Evolutionary conservation across 345 rosid species (phyloP), one percentile per base, ranked within the genome.

Genomic region (Balakata baccata): DNA sequence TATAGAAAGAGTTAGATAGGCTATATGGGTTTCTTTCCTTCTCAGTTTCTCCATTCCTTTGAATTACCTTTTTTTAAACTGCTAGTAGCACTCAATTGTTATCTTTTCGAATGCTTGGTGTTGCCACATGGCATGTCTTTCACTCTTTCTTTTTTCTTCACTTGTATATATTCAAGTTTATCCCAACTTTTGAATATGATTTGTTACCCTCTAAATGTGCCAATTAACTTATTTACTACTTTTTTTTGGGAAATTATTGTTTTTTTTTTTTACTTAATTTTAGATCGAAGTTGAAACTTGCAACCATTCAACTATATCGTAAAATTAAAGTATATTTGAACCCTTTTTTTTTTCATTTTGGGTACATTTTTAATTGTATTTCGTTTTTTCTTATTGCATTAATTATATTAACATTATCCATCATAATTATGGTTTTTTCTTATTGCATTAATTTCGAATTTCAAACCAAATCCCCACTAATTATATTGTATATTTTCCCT

Each of bases 11-110:
- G 14, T 52, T 23, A 6, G 11, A 29, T 17, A 29, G 2, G 20
- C 12, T 29, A 11, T 64, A 41, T 65, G 57, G 78, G 58, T 86
- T 86, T 81, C 88, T 84, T 87, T 68, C 67, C 90, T 86, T 80
- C 85, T 53, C 89, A 82, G 84, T 52, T 50, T 86, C 85, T 74
- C 82, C 76, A 69, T 72, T 51, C 49, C 69, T 47, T 45, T 58
- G 38, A 52, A 51, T 43, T 56, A 43, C 69, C 72, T 85, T 85
- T 83, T 66, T 74, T 81, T 78, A 6, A 87, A 85, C 85, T 78
- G 85, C 86, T 83, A 81, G 87, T 71, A 75, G 81, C 69, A 81
- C 83, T 81, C 86, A 67, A 70, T 81, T 81, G 80, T 69, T 37
- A 45, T 46, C 13, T n/a, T 73, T 62, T 73, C 66, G n/a, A 59